Evolutionary conservation across 768 basidiomycete genomes (phyloP).

Genomic region (Epithele typhae): DNA sequence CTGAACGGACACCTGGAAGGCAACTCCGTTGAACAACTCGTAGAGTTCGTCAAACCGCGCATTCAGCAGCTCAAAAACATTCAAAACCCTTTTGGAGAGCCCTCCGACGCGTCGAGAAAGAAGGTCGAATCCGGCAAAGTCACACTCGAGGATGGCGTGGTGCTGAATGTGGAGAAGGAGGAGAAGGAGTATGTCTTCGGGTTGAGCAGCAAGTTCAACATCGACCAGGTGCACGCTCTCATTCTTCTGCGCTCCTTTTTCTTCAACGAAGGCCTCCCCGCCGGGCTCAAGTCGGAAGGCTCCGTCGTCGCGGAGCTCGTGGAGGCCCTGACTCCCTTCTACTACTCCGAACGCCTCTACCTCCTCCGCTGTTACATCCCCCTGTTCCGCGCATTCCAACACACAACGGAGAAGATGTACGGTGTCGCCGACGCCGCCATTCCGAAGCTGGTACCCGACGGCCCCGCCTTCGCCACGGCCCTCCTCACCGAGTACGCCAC

Average conservation of each 20-base stretch:
- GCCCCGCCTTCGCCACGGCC: slow-evolving; percentile 52
- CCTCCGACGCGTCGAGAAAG: slow-evolving; percentile 62
- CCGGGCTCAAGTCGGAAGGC: slow-evolving; percentile 37
- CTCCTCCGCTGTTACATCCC: slow-evolving; percentile 67
- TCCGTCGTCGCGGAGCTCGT: slow-evolving; percentile 55
- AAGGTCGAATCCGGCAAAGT: slow-evolving; percentile 65
- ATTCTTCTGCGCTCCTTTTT: slow-evolving; percentile 72
- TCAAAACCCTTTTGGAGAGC: slow-evolving; percentile 62
- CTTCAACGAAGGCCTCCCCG: slow-evolving; percentile 69
- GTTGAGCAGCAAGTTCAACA: slow-evolving; percentile 66
- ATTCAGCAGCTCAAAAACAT: slow-evolving; percentile 52
- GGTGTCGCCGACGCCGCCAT: slow-evolving; percentile 50
- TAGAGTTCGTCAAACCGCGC: slow-evolving; percentile 55
- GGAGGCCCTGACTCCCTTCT: slow-evolving; percentile 74
- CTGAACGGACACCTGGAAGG: slow-evolving; percentile 59
- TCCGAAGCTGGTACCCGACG: slow-evolving; percentile 59
- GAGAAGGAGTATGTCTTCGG: slow-evolving; percentile 69
- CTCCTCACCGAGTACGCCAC: slow-evolving; percentile 59
- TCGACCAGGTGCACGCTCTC: slow-evolving; percentile 80
- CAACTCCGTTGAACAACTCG: slow-evolving; percentile 51
- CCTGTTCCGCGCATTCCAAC: slow-evolving; percentile 67
- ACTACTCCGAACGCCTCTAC: slow-evolving; percentile 74
- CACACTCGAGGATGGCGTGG: slow-evolving; percentile 61
- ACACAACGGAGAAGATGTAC: slow-evolving; percentile 50
- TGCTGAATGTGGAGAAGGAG: slow-evolving; percentile 57